A percentile compares a stretch with the other conserved stretches of the same genome.
Evolutionary conservation across 2,329 filamentous ascomycete species (phyloP).

Genomic region (Dactylonectria macrodidyma): DNA sequence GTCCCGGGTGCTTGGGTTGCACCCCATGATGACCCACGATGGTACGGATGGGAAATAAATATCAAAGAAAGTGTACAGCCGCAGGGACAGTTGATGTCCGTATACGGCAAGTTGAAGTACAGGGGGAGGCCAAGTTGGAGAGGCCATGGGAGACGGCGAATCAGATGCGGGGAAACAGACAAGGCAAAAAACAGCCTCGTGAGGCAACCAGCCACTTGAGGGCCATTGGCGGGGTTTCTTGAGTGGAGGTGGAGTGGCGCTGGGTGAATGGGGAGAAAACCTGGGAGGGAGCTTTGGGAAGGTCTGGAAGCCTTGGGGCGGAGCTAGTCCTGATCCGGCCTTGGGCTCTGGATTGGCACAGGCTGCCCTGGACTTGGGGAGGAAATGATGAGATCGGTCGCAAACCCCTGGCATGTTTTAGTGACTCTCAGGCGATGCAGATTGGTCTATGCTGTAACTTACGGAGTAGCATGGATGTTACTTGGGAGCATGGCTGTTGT

Average conservation of each 20-base stretch:
- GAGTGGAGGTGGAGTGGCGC: too few species aligned
- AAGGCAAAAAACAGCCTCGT: not conserved
- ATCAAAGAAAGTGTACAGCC: constrained; percentile 1
- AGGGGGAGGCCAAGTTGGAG: not conserved
- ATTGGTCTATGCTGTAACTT: too few species aligned
- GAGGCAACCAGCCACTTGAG: not conserved
- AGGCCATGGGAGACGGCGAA: not conserved
- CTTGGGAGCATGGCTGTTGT: too few species aligned
- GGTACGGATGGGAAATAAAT: not conserved
- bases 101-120: not conserved
- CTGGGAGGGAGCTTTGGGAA: not conserved
- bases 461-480: too few species aligned
- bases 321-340: not conserved
- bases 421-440: too few species aligned
- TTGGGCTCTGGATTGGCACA: not conserved
- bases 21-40: not conserved
- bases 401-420: too few species aligned
- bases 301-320: not conserved
- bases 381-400: too few species aligned
- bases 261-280: not conserved
- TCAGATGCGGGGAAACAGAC: too few species aligned
- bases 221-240: not conserved
- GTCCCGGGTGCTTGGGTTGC: not conserved
- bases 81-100: not conserved
- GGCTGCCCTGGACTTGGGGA: too few species aligned